A percentile compares a stretch with the other conserved stretches of the same genome.
phyloP scores from a whole-genome alignment of 768 basidiomycete species.

The Suillus hirtellus region DNA sequence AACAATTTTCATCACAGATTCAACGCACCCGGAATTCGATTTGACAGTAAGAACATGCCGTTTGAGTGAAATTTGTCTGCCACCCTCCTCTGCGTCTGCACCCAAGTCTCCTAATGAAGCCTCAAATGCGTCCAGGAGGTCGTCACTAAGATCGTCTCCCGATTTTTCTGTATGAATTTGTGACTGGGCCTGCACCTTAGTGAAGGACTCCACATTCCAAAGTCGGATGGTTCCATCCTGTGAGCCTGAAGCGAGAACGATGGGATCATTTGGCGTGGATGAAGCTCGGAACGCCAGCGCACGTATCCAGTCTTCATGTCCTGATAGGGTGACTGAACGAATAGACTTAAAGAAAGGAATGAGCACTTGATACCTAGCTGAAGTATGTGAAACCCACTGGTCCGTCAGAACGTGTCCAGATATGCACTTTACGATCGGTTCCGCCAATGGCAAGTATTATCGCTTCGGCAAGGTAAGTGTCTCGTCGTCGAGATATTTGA shows the following conservation, averaged over 20 bases:
- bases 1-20: not conserved
- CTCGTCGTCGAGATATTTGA: not conserved
- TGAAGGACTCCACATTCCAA: conserved; percentile 76
- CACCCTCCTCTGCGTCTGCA: conserved; percentile 74
- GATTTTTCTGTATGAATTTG: conserved; percentile 22
- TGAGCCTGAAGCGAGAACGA: conserved; percentile 89
- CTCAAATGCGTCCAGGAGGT: conserved; percentile 87
- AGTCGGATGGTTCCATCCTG: conserved; percentile 93
- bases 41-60: conserved; percentile 76
- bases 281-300: conserved; percentile 63
- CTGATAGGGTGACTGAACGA: conserved; percentile 58
- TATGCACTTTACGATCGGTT: conserved; percentile 78
- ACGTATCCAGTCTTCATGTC: conserved; percentile 97
- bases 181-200: conserved; percentile 24
- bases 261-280: conserved; percentile 33
- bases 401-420: conserved; percentile 71
- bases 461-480: conserved; percentile 35
- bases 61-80: conserved; percentile 85
- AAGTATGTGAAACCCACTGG: conserved; percentile 38
- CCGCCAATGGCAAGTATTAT: conserved; percentile 76
- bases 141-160: conserved; percentile 51
- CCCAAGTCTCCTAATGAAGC: conserved; percentile 66
- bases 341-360: conserved; percentile 47
- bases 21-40: conserved; percentile 41
- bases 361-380: conserved; percentile 5